A percentile compares a stretch with the other conserved stretches of the same genome.
These are phyloP conservation scores for Hyaloscypha bicolor DNA, from an alignment of 495 filamentous ascomycete species.

Conservation along the genomic window DNA sequence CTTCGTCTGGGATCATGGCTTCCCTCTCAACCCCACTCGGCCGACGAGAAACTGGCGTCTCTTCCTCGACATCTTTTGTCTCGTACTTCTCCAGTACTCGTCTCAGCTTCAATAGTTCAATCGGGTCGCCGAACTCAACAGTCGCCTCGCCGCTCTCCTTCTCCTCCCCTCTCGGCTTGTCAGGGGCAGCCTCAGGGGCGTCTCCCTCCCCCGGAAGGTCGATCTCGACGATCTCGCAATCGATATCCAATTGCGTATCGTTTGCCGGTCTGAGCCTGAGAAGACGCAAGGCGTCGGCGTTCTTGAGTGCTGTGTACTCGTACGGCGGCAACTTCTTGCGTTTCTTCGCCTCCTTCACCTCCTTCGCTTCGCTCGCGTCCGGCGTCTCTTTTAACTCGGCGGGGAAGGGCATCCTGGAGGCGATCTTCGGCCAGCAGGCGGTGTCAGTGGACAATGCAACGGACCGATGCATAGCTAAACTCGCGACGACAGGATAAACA, in stretches of 20 bases:
- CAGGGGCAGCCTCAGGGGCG: neutral
- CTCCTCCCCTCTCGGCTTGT: no score
- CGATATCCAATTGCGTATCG: neutral
- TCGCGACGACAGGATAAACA: no score
- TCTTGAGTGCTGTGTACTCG: neutral
- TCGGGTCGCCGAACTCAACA: no score
- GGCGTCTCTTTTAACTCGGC: neutral
- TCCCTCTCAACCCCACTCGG: no score
- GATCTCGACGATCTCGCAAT: slow-evolving; percentile 2
- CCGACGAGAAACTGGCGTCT: no score
- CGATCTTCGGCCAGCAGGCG: no score
- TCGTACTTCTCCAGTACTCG: no score
- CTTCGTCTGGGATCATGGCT: neutral
- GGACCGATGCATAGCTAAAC: no score
- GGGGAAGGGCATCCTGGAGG: neutral
- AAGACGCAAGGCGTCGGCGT: neutral
- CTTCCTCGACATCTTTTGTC: no score
- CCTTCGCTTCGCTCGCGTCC: neutral
- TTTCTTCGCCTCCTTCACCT: neutral
- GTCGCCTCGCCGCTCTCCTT: neutral
- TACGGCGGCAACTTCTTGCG: neutral
- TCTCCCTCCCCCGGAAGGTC: neutral
- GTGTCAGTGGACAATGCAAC: no score
- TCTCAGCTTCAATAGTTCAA: no score
- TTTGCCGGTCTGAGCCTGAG: neutral